phyloP scores from a whole-genome alignment of 768 basidiomycete genomes.

The Lepiota subincarnata region DNA sequence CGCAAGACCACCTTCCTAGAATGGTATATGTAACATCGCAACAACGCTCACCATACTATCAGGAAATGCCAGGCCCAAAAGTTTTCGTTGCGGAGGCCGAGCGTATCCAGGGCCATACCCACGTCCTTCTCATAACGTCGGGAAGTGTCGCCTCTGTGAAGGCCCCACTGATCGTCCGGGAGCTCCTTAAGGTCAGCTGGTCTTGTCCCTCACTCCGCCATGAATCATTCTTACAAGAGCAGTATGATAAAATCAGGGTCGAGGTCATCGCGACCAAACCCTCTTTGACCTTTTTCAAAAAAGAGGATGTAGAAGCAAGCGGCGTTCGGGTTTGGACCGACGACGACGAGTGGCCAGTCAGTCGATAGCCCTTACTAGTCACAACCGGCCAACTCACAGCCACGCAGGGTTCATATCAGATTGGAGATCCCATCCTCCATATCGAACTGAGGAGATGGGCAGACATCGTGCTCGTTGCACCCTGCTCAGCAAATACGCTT shows the following conservation, averaged over 20 bases:
- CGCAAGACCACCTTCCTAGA: background rate
- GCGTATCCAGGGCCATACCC: slow-evolving; percentile 40
- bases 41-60: background rate
- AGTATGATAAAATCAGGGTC: slow-evolving; percentile 75
- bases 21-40: background rate
- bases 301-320: slow-evolving; percentile 40
- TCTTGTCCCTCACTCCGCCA: slow-evolving; percentile 1
- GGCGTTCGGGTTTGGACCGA: slow-evolving; percentile 82
- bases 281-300: slow-evolving; percentile 73
- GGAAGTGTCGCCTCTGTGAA: slow-evolving; percentile 98
- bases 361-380: slow-evolving; percentile 25
- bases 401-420: slow-evolving; percentile 38
- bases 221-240: slow-evolving; percentile 3
- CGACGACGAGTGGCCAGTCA: slow-evolving; percentile 88
- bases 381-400: background rate
- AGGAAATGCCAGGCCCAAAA: slow-evolving; percentile 10
- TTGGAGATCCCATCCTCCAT: slow-evolving; percentile 92
- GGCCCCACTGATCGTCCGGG: slow-evolving; percentile 80
- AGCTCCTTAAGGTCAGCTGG: slow-evolving; percentile 52
- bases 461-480: slow-evolving; percentile 90
- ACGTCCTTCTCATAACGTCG: slow-evolving; percentile 82
- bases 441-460: slow-evolving; percentile 95
- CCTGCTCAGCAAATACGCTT: slow-evolving; percentile 95
- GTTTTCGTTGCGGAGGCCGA: slow-evolving; percentile 38
- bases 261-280: slow-evolving; percentile 81